These are phyloP conservation scores for Silene noctiflora DNA, from an alignment of 179 eudicot species.

Conservation along the genomic window DNA sequence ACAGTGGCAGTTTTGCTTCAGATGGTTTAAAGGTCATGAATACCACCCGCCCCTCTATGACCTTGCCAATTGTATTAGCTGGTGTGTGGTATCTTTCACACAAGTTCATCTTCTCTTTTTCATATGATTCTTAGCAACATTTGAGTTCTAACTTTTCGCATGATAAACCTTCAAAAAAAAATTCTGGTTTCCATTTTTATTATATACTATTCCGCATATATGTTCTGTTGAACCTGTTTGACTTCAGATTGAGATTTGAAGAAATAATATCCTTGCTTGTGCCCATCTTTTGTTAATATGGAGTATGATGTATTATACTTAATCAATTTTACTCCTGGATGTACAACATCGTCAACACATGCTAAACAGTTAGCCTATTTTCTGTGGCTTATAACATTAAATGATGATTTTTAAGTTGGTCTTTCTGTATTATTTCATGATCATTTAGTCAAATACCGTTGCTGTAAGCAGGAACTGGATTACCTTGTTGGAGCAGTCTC, in stretches of 20 bases:
- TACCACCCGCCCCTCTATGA: too few species aligned
- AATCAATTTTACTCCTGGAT: background rate
- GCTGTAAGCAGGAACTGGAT: conserved; percentile 66
- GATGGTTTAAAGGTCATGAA: too few species aligned
- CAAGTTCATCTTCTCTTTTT: too few species aligned
- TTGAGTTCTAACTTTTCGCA: too few species aligned
- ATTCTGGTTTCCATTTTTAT: background rate
- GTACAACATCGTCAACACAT: background rate
- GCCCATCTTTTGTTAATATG: background rate
- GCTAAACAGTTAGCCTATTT: too few species aligned
- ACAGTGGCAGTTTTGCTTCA: too few species aligned
- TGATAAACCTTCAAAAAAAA: too few species aligned
- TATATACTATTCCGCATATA: background rate
- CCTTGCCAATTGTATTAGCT: too few species aligned
- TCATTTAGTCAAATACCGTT: conserved; percentile 14
- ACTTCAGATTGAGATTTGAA: background rate
- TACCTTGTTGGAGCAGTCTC: conserved; percentile 85
- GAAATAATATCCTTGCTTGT: background rate
- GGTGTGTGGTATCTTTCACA: too few species aligned
- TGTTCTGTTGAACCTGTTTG: background rate
- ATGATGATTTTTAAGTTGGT: background rate
- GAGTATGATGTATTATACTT: background rate
- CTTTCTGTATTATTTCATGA: conserved; percentile 5
- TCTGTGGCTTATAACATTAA: background rate
- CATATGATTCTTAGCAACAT: too few species aligned